Evolutionary conservation across 768 basidiomycete species (phyloP).

Genomic region (Rhizopogon vinicolor): DNA sequence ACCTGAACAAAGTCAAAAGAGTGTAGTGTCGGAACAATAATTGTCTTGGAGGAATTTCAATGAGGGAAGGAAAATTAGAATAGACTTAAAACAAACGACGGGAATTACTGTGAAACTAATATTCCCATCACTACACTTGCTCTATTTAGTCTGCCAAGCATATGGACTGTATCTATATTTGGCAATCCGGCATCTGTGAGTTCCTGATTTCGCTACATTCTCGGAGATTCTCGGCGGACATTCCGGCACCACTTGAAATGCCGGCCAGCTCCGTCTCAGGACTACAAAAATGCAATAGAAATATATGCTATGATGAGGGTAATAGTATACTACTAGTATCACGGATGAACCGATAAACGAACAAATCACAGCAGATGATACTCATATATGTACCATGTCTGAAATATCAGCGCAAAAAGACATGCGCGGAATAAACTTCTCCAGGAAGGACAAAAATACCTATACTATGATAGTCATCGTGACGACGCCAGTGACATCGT

Average conservation of each 20-base stretch:
- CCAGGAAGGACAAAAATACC: neutral
- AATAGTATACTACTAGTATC: conserved; percentile 4
- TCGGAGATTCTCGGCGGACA: neutral
- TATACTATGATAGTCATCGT: conserved; percentile 7
- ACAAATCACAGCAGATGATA: conserved; percentile 11
- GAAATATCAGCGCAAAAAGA: neutral
- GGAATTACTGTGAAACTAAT: neutral
- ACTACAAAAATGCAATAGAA: conserved; percentile 15
- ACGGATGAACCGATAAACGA: conserved; percentile 15
- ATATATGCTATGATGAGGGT: conserved; percentile 19
- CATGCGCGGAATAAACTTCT: neutral
- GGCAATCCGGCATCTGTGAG: neutral
- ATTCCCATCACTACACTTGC: neutral
- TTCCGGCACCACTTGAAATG: neutral
- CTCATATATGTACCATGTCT: conserved; percentile 2
- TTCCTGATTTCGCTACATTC: neutral
- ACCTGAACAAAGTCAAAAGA: conserved; percentile 7
- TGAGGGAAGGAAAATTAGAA: neutral
- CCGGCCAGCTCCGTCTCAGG: neutral
- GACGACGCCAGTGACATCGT: conserved; percentile 11
- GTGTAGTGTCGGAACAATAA: conserved; percentile 6
- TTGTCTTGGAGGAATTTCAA: neutral
- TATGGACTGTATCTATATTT: neutral
- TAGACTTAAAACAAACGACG: neutral
- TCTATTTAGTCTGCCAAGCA: neutral